Conservation (phyloP, 2,329 filamentous ascomycete genomes). For the Fusarium xylarioides region DNA sequence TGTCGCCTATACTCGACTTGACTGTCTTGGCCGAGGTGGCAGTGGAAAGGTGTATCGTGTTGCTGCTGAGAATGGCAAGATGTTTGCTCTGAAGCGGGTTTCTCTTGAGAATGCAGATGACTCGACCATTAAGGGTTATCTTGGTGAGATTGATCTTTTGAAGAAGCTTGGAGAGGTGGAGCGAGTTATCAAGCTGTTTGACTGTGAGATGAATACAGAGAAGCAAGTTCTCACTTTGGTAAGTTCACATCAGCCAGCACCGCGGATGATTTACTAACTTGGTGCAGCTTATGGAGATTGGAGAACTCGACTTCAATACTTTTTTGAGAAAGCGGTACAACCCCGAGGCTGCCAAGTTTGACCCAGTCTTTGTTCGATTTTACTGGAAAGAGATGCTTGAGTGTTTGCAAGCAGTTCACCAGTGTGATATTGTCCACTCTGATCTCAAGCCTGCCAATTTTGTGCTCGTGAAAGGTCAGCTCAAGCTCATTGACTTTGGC, state of each 20-base stretch:
- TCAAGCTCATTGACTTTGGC: constrained; percentile 98
- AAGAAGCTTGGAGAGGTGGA: constrained; percentile 85
- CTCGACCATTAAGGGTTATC: constrained; percentile 82
- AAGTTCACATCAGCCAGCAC: constrained; percentile 49
- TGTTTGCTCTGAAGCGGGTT: constrained; percentile 93
- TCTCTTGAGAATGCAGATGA: constrained; percentile 91
- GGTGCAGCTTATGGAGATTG: constrained; percentile 89
- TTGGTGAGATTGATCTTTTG: constrained; percentile 93
- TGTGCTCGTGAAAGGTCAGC: constrained; percentile 84
- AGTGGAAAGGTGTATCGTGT: constrained; percentile 96
- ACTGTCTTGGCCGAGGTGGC: constrained; percentile 90
- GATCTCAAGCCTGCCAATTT: constrained; percentile 98
- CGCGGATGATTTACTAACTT: constrained; percentile 31
- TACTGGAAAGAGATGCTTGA: constrained; percentile 99
- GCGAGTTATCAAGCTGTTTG: constrained; percentile 87
- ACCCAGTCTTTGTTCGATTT: constrained; percentile 91
- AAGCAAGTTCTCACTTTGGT: constrained; percentile 89
- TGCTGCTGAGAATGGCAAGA: constrained; percentile 95
- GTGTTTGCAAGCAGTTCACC: constrained; percentile 89
- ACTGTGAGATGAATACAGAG: constrained; percentile 93
- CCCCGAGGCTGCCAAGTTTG: constrained; percentile 77
- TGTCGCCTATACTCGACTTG: constrained; percentile 87
- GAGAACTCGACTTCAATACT: constrained; percentile 90
- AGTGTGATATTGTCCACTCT: constrained; percentile 92
- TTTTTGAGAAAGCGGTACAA: constrained; percentile 80